phyloP scores from a whole-genome alignment of 169 alveolate species.

The Plasmodium inui region DNA sequence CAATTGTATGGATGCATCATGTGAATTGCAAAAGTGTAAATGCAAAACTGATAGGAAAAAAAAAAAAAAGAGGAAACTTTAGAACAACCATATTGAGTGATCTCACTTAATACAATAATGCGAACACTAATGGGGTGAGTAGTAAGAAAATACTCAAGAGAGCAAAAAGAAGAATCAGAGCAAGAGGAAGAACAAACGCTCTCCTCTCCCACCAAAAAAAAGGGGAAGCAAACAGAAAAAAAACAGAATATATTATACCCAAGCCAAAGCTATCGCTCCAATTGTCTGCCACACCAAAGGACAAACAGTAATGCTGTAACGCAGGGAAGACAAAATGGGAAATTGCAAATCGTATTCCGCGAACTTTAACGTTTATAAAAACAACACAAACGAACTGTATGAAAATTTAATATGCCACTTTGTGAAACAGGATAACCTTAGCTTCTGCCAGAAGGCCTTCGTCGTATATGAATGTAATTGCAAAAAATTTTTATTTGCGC shows the following conservation, averaged over 20 bases:
- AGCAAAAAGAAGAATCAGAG: neutral
- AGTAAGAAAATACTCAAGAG: neutral
- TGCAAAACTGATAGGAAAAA: neutral
- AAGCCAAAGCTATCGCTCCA: neutral
- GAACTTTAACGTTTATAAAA: slow-evolving; percentile 36
- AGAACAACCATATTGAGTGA: neutral
- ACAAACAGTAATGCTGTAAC: slow-evolving; percentile 18
- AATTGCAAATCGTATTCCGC: slow-evolving; percentile 63
- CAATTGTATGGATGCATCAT: slow-evolving; percentile 2
- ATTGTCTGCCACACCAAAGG: neutral
- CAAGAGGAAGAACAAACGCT: too few relatives aligned
- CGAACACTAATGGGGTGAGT: slow-evolving; percentile 29
- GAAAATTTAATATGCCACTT: slow-evolving; percentile 71
- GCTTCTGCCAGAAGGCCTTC: slow-evolving; percentile 51
- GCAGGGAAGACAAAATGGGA: slow-evolving; percentile 45
- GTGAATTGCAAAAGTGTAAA: slow-evolving; percentile 40
- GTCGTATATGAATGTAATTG: slow-evolving; percentile 62
- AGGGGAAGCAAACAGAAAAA: too few relatives aligned
- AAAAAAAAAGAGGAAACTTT: slow-evolving; percentile 7
- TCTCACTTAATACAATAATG: slow-evolving; percentile 30
- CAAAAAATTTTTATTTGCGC: neutral
- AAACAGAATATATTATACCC: slow-evolving; percentile 2
- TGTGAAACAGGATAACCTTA: slow-evolving; percentile 37
- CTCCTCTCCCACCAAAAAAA: too few relatives aligned
- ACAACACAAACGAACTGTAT: slow-evolving; percentile 47